These are phyloP conservation scores for Penicillium vulpinum DNA, from an alignment of 2,329 filamentous ascomycete genomes.

Conservation along the genomic window DNA sequence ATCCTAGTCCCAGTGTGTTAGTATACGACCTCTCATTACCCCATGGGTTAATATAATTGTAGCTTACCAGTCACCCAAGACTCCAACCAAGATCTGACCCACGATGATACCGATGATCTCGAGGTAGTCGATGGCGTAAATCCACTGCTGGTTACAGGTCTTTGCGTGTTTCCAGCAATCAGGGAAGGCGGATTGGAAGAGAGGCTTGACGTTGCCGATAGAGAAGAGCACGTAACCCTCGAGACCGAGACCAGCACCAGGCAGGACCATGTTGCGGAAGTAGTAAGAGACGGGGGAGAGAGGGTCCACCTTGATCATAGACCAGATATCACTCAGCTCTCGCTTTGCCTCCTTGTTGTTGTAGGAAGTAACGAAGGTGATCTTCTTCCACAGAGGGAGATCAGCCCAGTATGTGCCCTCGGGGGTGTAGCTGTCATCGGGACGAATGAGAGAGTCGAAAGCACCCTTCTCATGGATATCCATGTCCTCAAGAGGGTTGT, in stretches of 20 bases:
- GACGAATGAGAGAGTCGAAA: slow-evolving; percentile 79
- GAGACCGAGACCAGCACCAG: slow-evolving; percentile 85
- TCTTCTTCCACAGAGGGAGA: slow-evolving; percentile 67
- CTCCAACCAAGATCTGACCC: slow-evolving; percentile 83
- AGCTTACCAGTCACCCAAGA: slow-evolving; percentile 67
- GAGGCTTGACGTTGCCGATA: slow-evolving; percentile 85
- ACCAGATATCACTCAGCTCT: slow-evolving; percentile 68
- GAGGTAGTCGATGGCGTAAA: slow-evolving; percentile 81
- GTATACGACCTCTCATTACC: slow-evolving; percentile 1
- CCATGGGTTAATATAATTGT: not conserved
- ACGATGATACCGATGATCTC: slow-evolving; percentile 95
- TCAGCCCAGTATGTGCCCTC: slow-evolving; percentile 94
- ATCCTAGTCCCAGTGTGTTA: slow-evolving; percentile 58
- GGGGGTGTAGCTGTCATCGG: slow-evolving; percentile 81
- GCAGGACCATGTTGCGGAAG: slow-evolving; percentile 85
- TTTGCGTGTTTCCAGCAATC: slow-evolving; percentile 70
- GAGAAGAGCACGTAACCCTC: slow-evolving; percentile 98
- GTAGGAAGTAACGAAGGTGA: slow-evolving; percentile 73
- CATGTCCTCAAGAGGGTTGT: slow-evolving; percentile 53
- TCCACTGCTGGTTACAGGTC: slow-evolving; percentile 76
- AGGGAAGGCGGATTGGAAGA: slow-evolving; percentile 75
- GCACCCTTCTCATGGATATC: slow-evolving; percentile 59
- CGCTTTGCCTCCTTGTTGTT: slow-evolving; percentile 68
- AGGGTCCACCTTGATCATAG: slow-evolving; percentile 83
- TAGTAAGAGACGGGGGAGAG: slow-evolving; percentile 83